Evolutionary conservation across 1,284 basidiomycete genomes (phyloP), one percentile per base, ranked within the genome.

Genomic region (Ceratobasidium sp.): DNA sequence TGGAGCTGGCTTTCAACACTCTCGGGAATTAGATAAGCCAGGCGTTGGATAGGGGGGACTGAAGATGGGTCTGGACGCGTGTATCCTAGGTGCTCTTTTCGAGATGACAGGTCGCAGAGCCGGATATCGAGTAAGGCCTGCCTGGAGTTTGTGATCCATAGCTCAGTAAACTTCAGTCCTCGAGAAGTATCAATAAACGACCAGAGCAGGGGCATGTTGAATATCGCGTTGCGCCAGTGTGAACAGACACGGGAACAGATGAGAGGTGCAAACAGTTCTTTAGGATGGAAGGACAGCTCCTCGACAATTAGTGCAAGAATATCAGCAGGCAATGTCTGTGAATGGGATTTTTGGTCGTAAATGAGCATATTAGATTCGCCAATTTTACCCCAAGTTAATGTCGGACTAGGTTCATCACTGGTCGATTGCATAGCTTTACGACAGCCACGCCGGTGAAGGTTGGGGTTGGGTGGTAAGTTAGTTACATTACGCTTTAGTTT

Each of bases 211-310:
- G 50, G 50, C 17, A 24, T n/a, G 50, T n/a, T n/a, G 50, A 51
- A n/a, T n/a, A 51, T 24, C 50, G 27, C 50, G 5, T 51, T 17
- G 50, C 50, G 50, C 50, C 50, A 51, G 17, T 19, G 50, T 24
- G 50, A 51, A 19, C 50, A 51, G 17, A 51, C 50, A 51, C 50
- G 50, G 5, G 50, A 51, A 51, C 50, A 51, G 19, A 51, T 51
- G 7, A 51, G 50, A 24, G 50, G 50, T 51, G 50, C 50, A 24
- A n/a, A 51, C 5, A n/a, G 50, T 19, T 51, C 50, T 51, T 51
- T n/a, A 7, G 50, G 50, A 24, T 51, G 19, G 27, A 51, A 7
- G 17, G 7, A 51, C 17, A 51, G 50, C 6, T n/a, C 27, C 5
- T 17, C 19, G 17, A 51, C 50, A n/a, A 51, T 19, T 19, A 51